These are phyloP conservation scores for Yamadazyma diospyri DNA, from an alignment of 1,139 yeast species.

Conservation along the genomic window DNA sequence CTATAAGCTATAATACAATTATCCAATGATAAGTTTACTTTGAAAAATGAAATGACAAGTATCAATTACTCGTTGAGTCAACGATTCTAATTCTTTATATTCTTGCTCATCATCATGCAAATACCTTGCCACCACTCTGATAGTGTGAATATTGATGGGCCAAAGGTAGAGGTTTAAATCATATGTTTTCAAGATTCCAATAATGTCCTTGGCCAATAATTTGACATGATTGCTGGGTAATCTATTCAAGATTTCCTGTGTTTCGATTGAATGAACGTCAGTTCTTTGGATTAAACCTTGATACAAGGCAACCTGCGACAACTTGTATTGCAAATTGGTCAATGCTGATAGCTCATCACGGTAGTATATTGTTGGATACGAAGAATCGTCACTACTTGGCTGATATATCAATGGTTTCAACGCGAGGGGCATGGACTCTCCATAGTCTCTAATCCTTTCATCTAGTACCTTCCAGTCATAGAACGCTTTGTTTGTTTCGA, in stretches of 20 bases:
- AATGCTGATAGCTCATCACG: conserved; percentile 36
- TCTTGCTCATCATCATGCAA: conserved; percentile 27
- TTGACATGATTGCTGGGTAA: conserved; percentile 25
- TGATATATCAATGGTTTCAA: conserved; percentile 32
- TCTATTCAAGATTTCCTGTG: conserved; percentile 19
- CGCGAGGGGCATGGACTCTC: conserved; percentile 24
- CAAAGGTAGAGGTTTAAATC: conserved; percentile 31
- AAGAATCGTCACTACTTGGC: conserved; percentile 19
- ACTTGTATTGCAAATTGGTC: conserved; percentile 27
- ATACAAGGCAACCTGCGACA: conserved; percentile 30
- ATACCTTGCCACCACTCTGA: conserved; percentile 29
- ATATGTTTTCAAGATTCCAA: conserved; percentile 38
- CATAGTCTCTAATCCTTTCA: conserved; percentile 26
- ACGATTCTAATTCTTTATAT: conserved; percentile 22
- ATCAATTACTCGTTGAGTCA: conserved; percentile 25
- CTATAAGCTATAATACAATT: no score
- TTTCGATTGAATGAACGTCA: conserved; percentile 14
- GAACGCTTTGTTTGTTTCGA: conserved; percentile 19
- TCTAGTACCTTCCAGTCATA: conserved; percentile 29
- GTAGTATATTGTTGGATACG: conserved; percentile 31
- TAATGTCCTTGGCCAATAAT: conserved; percentile 32
- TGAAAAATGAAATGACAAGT: conserved; percentile 24
- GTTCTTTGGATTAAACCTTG: conserved; percentile 24
- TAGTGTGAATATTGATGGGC: conserved; percentile 34
- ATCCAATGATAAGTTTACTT: conserved; percentile 15